Evolutionary conservation across 2,329 filamentous ascomycete genomes (phyloP).

Genomic region (Nemania diffusa): DNA sequence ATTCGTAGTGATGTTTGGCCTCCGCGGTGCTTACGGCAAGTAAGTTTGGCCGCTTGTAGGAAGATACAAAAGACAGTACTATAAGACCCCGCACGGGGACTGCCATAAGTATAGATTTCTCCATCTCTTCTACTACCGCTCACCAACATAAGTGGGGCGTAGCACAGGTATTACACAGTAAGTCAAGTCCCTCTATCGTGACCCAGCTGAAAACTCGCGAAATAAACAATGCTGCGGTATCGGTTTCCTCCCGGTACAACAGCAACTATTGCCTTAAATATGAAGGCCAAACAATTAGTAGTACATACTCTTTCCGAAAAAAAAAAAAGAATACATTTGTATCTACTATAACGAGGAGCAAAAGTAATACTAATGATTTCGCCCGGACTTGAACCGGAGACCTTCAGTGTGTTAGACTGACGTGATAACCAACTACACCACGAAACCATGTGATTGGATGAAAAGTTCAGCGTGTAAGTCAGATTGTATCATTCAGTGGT

Average conservation of each 20-base stretch:
- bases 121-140: too few relatives aligned
- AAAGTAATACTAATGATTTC: slow-evolving; percentile 39
- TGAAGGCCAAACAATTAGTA: slow-evolving; percentile 17
- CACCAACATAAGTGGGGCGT: slow-evolving; percentile 16
- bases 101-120: too few relatives aligned
- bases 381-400: slow-evolving; percentile 51
- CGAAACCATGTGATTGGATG: slow-evolving; percentile 40
- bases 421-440: slow-evolving; percentile 60
- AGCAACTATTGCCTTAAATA: slow-evolving; percentile 19
- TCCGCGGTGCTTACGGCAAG: too few relatives aligned
- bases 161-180: slow-evolving; percentile 10
- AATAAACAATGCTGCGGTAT: slow-evolving; percentile 18
- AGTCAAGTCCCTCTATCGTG: slow-evolving; percentile 18
- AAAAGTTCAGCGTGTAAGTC: background rate
- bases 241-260: slow-evolving; percentile 16
- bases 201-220: slow-evolving; percentile 19
- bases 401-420: slow-evolving; percentile 59
- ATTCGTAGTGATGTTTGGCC: too few relatives aligned
- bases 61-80: too few relatives aligned
- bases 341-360: too few relatives aligned
- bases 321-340: too few relatives aligned
- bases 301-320: too few relatives aligned
- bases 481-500: background rate
- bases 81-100: too few relatives aligned
- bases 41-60: too few relatives aligned